Percentiles rank a stretch among this genome's conserved stretches.
Conservation (phyloP, 768 basidiomycete species). For the Clitopilus hobsonii region DNA sequence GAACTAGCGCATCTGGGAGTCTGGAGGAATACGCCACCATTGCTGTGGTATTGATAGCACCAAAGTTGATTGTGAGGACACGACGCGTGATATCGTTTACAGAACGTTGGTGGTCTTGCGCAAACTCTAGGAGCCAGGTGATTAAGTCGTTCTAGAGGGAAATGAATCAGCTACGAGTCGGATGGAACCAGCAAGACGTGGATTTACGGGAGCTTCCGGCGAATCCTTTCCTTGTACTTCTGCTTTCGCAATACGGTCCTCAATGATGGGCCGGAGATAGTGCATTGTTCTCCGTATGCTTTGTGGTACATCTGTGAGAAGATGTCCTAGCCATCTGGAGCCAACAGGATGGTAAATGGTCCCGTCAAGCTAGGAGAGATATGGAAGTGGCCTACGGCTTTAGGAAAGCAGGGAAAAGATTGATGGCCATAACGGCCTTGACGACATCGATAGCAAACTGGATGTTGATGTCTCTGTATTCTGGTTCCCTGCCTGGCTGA, state of each 20-base stretch:
- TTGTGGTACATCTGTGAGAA: slow-evolving; percentile 6
- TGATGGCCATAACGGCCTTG: slow-evolving; percentile 19
- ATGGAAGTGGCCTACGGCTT: slow-evolving; percentile 26
- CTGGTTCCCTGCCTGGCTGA: slow-evolving; percentile 21
- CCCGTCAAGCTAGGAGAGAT: slow-evolving; percentile 5
- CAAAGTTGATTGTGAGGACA: slow-evolving; percentile 33
- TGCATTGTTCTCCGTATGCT: slow-evolving; percentile 9
- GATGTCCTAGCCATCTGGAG: slow-evolving; percentile 6
- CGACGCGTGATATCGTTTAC: slow-evolving; percentile 19
- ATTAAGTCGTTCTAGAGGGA: slow-evolving; percentile 33
- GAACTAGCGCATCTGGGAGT: not conserved
- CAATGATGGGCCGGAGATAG: slow-evolving; percentile 19
- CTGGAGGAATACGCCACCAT: slow-evolving; percentile 11
- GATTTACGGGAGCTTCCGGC: not conserved
- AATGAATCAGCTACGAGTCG: slow-evolving; percentile 6
- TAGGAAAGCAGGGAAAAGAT: slow-evolving; percentile 25
- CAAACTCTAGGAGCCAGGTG: slow-evolving; percentile 36
- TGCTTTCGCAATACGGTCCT: slow-evolving; percentile 17
- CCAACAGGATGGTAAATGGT: slow-evolving; percentile 1
- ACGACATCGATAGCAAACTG: slow-evolving; percentile 26
- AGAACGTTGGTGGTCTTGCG: slow-evolving; percentile 19
- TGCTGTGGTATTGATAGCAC: slow-evolving; percentile 29
- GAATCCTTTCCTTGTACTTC: slow-evolving; percentile 15
- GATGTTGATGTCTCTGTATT: slow-evolving; percentile 23
- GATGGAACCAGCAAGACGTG: not conserved